Evolutionary conservation across 2,329 filamentous ascomycete species (phyloP), one percentile per base, ranked within the genome.

Genomic region (Xylariaceae sp.): DNA sequence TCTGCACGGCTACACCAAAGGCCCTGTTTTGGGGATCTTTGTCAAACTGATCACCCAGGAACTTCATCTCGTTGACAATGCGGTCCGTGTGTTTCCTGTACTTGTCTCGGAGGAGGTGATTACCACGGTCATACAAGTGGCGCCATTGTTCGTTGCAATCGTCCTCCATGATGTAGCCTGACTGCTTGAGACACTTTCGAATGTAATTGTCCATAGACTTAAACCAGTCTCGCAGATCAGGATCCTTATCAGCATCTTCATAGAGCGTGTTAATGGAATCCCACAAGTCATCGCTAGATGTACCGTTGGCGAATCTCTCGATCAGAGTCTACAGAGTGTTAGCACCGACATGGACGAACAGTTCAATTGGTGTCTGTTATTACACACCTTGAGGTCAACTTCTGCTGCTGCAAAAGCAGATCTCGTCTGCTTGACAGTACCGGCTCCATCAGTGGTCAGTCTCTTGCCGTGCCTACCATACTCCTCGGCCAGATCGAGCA

Each of bases 261-360:
- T 97, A 97, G 67, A 99, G 87, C 64, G 86, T 83, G 66, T 92
- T 88, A 73, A 99, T 88, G 0, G 92, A 86, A 15, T 89, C 86
- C 77, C 94, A 91, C 3, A 97, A 78, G 66, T 96, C 90, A 64
- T 95, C 88, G 39, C 87, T 85, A 0, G 92, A 97, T 7, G 94
- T 97, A 70, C 88, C 88, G 74, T 99, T 97, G 72, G 94, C 94
- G 68, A 97, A 97, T 52, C 94, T 89, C 79, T 97, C 94, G 66
- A 99, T 87, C 17, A 99, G 80, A 7, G 86, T 90, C 84, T 90
- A 80, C 77, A 75, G 51, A 73, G 2, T 74, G 68, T 75, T 68
- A 68, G 72, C 67, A 65, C 72, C 75, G 65, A 48, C 4, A 2
- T 41, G 3, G 9, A 53, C 8, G 4, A 2, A 13, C n/a, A 3